Percentiles rank a stretch among this genome's conserved stretches.
Evolutionary conservation across 441 rosid genomes (phyloP).

Genomic region (Pelargonium myrrhifolium): DNA sequence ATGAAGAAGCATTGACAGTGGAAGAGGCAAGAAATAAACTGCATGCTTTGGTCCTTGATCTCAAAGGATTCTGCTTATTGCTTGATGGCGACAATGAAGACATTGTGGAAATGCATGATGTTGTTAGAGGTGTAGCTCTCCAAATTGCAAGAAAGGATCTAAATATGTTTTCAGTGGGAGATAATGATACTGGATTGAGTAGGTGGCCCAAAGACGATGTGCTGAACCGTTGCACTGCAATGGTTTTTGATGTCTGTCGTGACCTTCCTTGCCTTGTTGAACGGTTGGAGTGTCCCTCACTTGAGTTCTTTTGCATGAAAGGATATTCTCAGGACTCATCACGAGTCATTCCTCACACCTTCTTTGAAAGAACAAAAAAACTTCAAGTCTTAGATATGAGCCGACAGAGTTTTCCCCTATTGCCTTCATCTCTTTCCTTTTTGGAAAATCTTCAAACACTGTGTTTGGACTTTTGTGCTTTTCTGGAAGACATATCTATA

Average conservation of each 20-base stretch:
- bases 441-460: constrained; percentile 13
- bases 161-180: background rate
- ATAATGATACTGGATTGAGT: background rate
- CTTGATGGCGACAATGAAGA: background rate
- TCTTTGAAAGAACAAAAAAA: background rate
- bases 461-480: constrained; percentile 1
- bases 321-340: background rate
- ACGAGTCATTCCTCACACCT: background rate
- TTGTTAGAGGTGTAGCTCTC: constrained; percentile 17
- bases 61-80: constrained; percentile 16
- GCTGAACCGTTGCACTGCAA: constrained; percentile 1
- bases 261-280: constrained; percentile 1
- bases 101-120: constrained; percentile 18
- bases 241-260: background rate
- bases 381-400: constrained; percentile 15
- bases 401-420: background rate
- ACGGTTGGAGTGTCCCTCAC: constrained; percentile 11
- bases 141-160: constrained; percentile 12
- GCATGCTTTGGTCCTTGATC: constrained; percentile 1
- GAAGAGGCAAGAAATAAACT: constrained; percentile 5
- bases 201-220: background rate
- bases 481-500: background rate
- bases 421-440: constrained; percentile 16
- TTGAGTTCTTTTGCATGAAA: background rate
- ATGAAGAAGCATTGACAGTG: background rate